A percentile compares a stretch with the other conserved stretches of the same genome.
These are phyloP conservation scores for Gracilariopsis chorda DNA, from an alignment of 23 red algal genomes.

Conservation along the genomic window DNA sequence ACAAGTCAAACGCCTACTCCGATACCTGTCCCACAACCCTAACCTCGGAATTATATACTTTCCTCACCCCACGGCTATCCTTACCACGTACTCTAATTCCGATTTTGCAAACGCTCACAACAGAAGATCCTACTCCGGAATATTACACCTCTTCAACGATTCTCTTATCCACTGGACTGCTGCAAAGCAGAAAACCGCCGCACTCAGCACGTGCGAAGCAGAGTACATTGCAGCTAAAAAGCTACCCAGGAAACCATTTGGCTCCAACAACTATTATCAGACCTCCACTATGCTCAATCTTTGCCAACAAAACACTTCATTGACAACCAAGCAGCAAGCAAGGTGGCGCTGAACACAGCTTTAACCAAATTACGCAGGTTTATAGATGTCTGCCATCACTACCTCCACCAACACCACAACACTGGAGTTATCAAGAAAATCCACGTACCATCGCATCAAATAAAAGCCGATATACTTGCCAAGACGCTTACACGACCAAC, in stretches of 20 bases:
- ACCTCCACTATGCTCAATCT: background rate
- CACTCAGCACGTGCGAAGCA: slow-evolving; percentile 41
- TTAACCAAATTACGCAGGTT: background rate
- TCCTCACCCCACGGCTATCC: too few relatives aligned
- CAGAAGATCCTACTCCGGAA: background rate
- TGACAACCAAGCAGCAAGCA: slow-evolving; percentile 2
- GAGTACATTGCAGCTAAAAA: slow-evolving; percentile 17
- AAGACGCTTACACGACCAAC: background rate
- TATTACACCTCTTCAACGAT: background rate
- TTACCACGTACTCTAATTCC: background rate
- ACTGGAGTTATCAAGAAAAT: background rate
- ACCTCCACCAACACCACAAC: background rate
- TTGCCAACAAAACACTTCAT: background rate
- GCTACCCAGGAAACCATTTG: slow-evolving; percentile 20
- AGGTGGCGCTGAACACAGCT: background rate
- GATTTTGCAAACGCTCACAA: background rate
- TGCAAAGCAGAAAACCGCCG: background rate
- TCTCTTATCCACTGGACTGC: background rate
- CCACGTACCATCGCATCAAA: background rate
- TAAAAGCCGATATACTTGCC: background rate
- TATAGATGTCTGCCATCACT: background rate
- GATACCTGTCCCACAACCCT: too few relatives aligned
- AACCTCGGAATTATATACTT: too few relatives aligned
- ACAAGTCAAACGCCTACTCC: too few relatives aligned
- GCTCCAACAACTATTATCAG: background rate